A percentile compares a stretch with the other conserved stretches of the same genome.
These are phyloP conservation scores for Sugiyamaella americana DNA, from an alignment of 805 yeast genomes.

Conservation along the genomic window DNA sequence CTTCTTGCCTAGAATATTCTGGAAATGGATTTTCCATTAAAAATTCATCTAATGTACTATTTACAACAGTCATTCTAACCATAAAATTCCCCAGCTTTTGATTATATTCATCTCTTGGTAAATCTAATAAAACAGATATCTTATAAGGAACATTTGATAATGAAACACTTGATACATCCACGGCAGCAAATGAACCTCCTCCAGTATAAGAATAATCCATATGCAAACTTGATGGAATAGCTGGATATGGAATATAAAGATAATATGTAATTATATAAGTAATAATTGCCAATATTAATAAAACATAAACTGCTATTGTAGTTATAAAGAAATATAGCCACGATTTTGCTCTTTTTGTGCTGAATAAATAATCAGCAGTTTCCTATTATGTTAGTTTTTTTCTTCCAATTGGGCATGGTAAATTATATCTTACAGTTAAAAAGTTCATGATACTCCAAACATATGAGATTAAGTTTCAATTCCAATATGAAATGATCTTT, in stretches of 20 bases:
- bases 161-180: conserved; percentile 11
- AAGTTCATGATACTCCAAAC: too few species aligned
- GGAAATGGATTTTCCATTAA: conserved; percentile 5
- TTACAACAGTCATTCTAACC: conserved; percentile 22
- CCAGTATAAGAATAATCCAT: conserved; percentile 19
- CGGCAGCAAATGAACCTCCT: conserved; percentile 15
- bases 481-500: too few species aligned
- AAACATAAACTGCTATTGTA: conserved; percentile 11
- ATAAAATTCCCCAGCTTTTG: conserved; percentile 31
- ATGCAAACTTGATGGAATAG: conserved; percentile 14
- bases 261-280: conserved; percentile 19
- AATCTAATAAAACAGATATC: conserved; percentile 24
- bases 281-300: conserved; percentile 19
- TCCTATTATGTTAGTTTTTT: too few species aligned
- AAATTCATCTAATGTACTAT: conserved; percentile 7
- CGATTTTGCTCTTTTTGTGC: conserved; percentile 6
- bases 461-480: too few species aligned
- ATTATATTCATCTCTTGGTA: conserved; percentile 31
- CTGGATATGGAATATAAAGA: conserved; percentile 22
- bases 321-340: conserved; percentile 14
- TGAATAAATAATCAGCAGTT: conserved; percentile 11
- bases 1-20: conserved; percentile 6
- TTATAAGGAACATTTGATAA: conserved; percentile 25
- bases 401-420: too few species aligned
- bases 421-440: too few species aligned